These are phyloP conservation scores for Allodekkera sacchari DNA, from an alignment of 805 yeast species.

Conservation along the genomic window DNA sequence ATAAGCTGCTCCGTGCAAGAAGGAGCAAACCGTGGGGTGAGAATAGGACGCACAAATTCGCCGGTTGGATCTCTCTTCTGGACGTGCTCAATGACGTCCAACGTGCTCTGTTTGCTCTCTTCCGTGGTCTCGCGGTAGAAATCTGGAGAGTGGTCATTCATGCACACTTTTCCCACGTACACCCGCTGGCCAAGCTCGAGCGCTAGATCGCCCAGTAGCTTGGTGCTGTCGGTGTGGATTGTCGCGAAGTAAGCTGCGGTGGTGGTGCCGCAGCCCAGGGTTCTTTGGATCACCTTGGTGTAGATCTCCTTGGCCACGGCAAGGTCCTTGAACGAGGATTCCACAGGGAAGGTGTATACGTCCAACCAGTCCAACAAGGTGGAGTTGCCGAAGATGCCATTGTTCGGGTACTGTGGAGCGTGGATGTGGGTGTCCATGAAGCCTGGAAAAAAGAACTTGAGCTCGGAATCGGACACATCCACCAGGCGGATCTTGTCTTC, in stretches of 20 bases:
- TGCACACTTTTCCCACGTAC: conserved; percentile 86
- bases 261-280: conserved; percentile 79
- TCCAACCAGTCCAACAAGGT: conserved; percentile 87
- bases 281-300: conserved; percentile 54
- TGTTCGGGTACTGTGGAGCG: conserved; percentile 78
- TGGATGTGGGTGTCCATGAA: conserved; percentile 79
- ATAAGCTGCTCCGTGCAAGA: conserved; percentile 63
- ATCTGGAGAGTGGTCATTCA: conserved; percentile 77
- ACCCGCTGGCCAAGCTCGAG: conserved; percentile 74
- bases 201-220: conserved; percentile 66
- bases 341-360: conserved; percentile 84
- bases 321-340: conserved; percentile 52
- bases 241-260: conserved; percentile 90
- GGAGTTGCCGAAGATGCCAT: conserved; percentile 75
- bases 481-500: conserved; percentile 24
- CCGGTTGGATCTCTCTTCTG: conserved; percentile 42
- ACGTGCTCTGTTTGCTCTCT: conserved; percentile 46
- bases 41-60: conserved; percentile 55
- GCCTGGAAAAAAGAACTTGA: conserved; percentile 70
- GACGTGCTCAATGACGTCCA: conserved; percentile 50
- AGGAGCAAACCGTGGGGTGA: conserved; percentile 94
- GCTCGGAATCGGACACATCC: conserved; percentile 27
- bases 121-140: conserved; percentile 52
- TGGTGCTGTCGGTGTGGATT: conserved; percentile 69
- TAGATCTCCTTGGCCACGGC: conserved; percentile 56